Base-by-base conservation (phyloP, 1,284 basidiomycete species). In the Coniferiporia sulphurascens region DNA sequence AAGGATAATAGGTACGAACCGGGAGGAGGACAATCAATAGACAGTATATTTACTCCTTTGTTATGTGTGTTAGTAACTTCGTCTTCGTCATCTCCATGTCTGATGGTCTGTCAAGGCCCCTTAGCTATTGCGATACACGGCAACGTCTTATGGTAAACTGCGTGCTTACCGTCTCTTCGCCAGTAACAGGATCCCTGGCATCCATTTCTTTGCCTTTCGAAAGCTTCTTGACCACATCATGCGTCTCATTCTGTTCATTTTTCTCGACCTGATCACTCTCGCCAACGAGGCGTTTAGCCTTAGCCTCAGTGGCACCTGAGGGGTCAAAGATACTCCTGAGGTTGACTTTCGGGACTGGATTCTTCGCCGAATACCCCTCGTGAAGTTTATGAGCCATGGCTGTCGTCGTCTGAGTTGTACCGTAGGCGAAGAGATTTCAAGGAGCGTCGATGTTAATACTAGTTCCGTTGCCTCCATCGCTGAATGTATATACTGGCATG, bases 201-300 rank as follows among this genome's bases (percentile, higher is more conserved):
- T 54, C 36, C 35, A 64, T 52, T 53, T 57, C 56, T 17, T 61
- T 58, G 12, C 64, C 64, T 38, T 61, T 62, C 32, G 21, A 41
- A 58, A 64, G 56, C 32, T 58, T 32, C 22, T 62, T 62, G n/a
- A 55, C 58, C 3, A 56, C 55, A 44, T 55, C 50, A 17, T 59
- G 46, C n/a, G 56, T 56, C 19, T 21, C 59, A 43, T 52, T 41
- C 27, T 56, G 65, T 6, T 70, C 67, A 53, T 71, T 63, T 46
- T 71, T 66, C 3, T 70, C 70, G 50, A 71, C 70, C 57, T 66
- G 65, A 4, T 71, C 69, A 55, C 72, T 70, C 59, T 71, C 67
- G 34, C 69, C 68, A 1, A 46, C 19, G 2, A 59, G 19, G 17
- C 43, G 48, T 43, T 52, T 60, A 27, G 59, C 59, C 43, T 60